These are phyloP conservation scores for Saturnispora mendoncae DNA, from an alignment of 805 yeast species.

Conservation along the genomic window DNA sequence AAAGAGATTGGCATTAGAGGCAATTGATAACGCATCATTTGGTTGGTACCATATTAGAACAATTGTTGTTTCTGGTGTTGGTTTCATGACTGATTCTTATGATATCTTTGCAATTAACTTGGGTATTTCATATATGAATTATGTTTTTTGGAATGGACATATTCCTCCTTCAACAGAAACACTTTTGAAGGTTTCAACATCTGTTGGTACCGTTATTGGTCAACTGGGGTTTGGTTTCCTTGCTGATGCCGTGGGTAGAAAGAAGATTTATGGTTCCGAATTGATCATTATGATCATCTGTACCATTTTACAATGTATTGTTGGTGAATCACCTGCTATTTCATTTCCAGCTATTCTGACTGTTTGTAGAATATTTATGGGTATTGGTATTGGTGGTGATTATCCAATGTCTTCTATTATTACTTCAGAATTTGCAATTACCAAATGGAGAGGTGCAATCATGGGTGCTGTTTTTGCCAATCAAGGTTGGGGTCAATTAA, in stretches of 20 bases:
- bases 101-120: constrained; percentile 86
- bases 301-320: constrained; percentile 65
- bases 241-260: constrained; percentile 81
- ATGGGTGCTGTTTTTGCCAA: constrained; percentile 95
- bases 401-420: constrained; percentile 91
- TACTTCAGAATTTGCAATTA: constrained; percentile 85
- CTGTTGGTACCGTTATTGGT: constrained; percentile 91
- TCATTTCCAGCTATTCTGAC: constrained; percentile 66
- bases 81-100: constrained; percentile 87
- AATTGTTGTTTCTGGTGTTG: constrained; percentile 87
- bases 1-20: constrained; percentile 76
- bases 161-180: constrained; percentile 66
- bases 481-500: constrained; percentile 93
- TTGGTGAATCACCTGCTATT: constrained; percentile 66
- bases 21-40: constrained; percentile 69
- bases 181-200: constrained; percentile 76
- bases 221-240: constrained; percentile 76
- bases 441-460: constrained; percentile 97
- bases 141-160: constrained; percentile 61
- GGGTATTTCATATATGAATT: constrained; percentile 69
- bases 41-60: constrained; percentile 81
- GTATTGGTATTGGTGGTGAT: constrained; percentile 97
- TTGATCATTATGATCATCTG: constrained; percentile 77
- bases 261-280: constrained; percentile 79
- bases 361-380: constrained; percentile 78